Conservation (phyloP, 176 grass and related monocot genomes). For the Panicum miliaceum region DNA sequence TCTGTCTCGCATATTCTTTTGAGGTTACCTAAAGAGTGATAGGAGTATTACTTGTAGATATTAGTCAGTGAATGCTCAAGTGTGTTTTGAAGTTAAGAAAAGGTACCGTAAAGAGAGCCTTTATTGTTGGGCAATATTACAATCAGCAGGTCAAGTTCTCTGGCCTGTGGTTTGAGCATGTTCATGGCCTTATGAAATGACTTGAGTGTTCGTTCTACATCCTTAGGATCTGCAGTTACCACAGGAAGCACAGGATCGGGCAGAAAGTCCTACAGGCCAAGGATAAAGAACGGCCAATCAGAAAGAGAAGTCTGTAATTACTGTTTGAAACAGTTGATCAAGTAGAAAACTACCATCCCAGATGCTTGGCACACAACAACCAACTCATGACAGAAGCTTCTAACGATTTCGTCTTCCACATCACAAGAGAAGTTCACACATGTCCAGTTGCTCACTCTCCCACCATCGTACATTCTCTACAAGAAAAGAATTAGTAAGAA, state of each 20-base stretch:
- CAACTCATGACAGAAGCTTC: constrained; percentile 63
- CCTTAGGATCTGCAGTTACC: constrained; percentile 55
- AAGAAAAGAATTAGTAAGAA: constrained; percentile 26
- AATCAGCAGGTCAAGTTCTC: constrained; percentile 80
- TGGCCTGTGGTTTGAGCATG: constrained; percentile 47
- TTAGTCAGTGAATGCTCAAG: background rate
- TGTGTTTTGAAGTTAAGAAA: constrained; percentile 6
- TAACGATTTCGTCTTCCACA: constrained; percentile 61
- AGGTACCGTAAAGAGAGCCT: constrained; percentile 64
- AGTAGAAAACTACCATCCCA: constrained; percentile 58
- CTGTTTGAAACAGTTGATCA: background rate
- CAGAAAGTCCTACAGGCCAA: constrained; percentile 56
- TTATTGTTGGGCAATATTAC: constrained; percentile 78
- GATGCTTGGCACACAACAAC: constrained; percentile 69
- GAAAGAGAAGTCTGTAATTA: background rate
- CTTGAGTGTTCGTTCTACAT: constrained; percentile 67
- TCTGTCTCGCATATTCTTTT: constrained; percentile 86
- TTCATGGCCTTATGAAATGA: constrained; percentile 61
- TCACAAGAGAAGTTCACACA: constrained; percentile 66
- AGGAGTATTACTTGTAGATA: background rate
- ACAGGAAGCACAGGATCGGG: constrained; percentile 60
- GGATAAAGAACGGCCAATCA: background rate
- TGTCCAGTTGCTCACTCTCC: constrained; percentile 59
- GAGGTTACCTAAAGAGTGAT: constrained; percentile 54
- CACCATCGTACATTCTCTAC: constrained; percentile 71